Percentiles rank a stretch among this genome's conserved stretches.
These are phyloP conservation scores for Fusarium graminum DNA, from an alignment of 2,329 filamentous ascomycete species.

Conservation along the genomic window DNA sequence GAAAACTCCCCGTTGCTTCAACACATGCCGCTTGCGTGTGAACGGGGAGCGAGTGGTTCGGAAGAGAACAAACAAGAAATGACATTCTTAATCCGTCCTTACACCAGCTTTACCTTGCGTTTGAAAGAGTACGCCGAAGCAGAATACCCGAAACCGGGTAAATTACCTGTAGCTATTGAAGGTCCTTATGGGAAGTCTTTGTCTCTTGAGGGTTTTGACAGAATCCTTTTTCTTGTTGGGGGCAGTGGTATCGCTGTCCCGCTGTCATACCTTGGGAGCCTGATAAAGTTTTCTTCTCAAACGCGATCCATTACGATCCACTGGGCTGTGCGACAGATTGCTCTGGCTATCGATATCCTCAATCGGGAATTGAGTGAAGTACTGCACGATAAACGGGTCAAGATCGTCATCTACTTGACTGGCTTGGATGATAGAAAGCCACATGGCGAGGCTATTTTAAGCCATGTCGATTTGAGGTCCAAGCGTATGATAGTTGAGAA, in stretches of 20 bases:
- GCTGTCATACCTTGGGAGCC: conserved; percentile 6
- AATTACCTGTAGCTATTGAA: conserved; percentile 1
- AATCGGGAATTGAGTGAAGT: neutral
- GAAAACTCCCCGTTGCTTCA: neutral
- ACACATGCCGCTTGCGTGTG: accelerated
- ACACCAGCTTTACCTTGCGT: conserved; percentile 58
- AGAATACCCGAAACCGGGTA: conserved; percentile 3
- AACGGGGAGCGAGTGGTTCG: neutral
- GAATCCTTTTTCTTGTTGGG: conserved; percentile 19
- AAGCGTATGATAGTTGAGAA: neutral
- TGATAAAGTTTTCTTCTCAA: accelerated
- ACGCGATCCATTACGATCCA: conserved; percentile 1
- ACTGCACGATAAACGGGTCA: neutral
- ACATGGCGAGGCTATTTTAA: no score
- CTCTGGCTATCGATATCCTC: conserved; percentile 9
- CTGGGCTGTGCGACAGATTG: conserved; percentile 20
- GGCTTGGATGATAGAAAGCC: accelerated
- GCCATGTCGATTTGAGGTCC: neutral
- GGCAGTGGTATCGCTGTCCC: conserved; percentile 21
- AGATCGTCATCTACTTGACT: conserved; percentile 3
- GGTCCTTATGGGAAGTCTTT: conserved; percentile 16
- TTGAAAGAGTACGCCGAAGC: neutral
- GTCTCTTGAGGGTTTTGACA: neutral
- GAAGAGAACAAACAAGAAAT: conserved; percentile 39
- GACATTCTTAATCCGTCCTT: conserved; percentile 61